These are phyloP conservation scores for Sophora flavescens DNA, from an alignment of 306 rosid species.

Conservation along the genomic window DNA sequence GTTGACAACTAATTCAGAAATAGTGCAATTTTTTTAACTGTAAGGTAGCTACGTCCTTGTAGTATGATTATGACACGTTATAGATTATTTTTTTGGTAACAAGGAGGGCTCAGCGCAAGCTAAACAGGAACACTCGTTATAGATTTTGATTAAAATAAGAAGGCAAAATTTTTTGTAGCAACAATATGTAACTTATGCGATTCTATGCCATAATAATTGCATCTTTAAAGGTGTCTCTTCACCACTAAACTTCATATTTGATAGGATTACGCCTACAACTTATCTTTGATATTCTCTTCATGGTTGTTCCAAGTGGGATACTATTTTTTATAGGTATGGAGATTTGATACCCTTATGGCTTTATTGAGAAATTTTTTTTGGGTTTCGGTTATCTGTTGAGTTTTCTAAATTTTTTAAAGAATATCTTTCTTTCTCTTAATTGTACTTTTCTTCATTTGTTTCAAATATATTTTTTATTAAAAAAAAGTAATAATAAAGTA, in stretches of 20 bases:
- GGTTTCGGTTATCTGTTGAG: background rate
- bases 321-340: background rate
- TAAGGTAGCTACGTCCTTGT: background rate
- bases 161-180: background rate
- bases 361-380: background rate
- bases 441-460: background rate
- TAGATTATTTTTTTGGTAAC: no score
- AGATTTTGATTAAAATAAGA: background rate
- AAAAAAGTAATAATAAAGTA: background rate
- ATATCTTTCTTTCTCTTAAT: background rate
- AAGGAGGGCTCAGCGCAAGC: no score
- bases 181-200: background rate
- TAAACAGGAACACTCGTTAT: no score
- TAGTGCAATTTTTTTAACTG: background rate
- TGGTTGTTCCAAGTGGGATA: background rate
- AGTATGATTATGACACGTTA: background rate
- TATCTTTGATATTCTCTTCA: conserved; percentile 13
- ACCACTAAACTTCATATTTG: background rate
- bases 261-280: background rate
- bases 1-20: background rate
- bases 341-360: background rate
- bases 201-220: background rate
- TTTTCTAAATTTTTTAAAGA: background rate
- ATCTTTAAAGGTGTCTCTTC: background rate
- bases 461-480: background rate